A percentile compares a stretch with the other conserved stretches of the same genome.
Evolutionary conservation across 2,329 filamentous ascomycete genomes (phyloP).

Genomic region (Cyclaneusma minus): DNA sequence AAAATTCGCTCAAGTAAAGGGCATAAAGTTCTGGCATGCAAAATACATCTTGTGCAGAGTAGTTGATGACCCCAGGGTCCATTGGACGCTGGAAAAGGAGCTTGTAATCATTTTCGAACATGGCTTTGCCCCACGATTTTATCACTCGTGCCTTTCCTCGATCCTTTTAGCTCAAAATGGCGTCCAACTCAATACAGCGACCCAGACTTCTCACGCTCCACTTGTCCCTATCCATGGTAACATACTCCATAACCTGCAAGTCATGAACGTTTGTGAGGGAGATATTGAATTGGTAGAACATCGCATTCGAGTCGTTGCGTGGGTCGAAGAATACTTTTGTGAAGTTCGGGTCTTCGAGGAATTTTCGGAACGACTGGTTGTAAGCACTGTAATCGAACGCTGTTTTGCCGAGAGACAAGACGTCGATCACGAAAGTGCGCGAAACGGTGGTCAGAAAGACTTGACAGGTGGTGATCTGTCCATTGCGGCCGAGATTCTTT

Average conservation of each 20-base stretch:
- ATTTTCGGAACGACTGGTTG: constrained; percentile 18
- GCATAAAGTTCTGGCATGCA: no score
- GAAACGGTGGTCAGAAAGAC: constrained; percentile 17
- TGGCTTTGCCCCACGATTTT: no score
- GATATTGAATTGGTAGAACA: constrained; percentile 30
- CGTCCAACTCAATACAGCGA: no score
- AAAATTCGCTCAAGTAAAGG: no score
- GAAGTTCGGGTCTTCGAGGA: constrained; percentile 28
- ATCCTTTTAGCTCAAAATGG: no score
- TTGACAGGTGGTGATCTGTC: constrained; percentile 24
- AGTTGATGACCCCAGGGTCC: no score
- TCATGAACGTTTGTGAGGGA: constrained; percentile 29
- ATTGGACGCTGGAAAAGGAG: no score
- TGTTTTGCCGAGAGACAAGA: constrained; percentile 19
- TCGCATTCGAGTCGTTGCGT: constrained; percentile 39
- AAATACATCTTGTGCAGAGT: no score
- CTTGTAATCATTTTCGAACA: no score
- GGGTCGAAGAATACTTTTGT: constrained; percentile 42
- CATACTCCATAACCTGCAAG: constrained; percentile 44
- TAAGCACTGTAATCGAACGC: constrained; percentile 21
- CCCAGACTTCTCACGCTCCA: no score
- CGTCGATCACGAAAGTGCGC: constrained; percentile 24
- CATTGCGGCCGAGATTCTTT: constrained; percentile 22
- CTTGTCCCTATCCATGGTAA: no score
- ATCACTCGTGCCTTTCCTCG: no score